Conservation (phyloP, 2,329 filamentous ascomycete species). For the Thielaviopsis populi region DNA sequence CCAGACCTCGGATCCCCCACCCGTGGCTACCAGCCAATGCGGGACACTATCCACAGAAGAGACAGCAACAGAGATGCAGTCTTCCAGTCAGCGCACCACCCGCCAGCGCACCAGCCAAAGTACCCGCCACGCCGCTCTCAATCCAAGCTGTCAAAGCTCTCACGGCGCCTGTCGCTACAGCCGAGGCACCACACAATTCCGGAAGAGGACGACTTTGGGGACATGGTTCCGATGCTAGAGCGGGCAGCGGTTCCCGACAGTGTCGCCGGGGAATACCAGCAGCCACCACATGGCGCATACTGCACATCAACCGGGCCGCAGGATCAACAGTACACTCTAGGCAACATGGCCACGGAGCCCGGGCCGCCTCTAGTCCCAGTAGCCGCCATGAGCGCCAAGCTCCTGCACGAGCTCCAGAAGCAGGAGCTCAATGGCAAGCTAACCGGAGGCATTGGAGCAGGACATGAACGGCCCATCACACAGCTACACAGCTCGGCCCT, state of each 20-base stretch:
- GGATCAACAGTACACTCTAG: background rate
- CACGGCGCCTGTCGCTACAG: conserved; percentile 1
- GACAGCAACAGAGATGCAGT: background rate
- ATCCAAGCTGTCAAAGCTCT: background rate
- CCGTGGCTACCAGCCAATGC: background rate
- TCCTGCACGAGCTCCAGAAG: conserved; percentile 26
- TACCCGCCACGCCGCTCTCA: background rate
- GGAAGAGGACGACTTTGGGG: conserved; percentile 1
- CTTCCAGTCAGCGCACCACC: background rate
- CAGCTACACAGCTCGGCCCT: conserved; percentile 38
- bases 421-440: conserved; percentile 40
- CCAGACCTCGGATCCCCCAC: background rate
- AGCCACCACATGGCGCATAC: background rate
- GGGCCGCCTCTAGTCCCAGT: background rate
- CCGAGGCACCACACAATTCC: background rate
- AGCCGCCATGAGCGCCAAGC: background rate
- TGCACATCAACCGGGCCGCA: background rate
- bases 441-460: conserved; percentile 43
- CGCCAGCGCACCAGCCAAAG: background rate
- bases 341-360: background rate
- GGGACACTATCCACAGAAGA: background rate
- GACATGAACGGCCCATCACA: conserved; percentile 32
- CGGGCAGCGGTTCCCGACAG: background rate
- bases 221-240: conserved; percentile 2
- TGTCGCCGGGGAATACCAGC: background rate